These are phyloP conservation scores for Auricularia sp. DNA, from an alignment of 768 basidiomycete genomes.

Conservation along the genomic window DNA sequence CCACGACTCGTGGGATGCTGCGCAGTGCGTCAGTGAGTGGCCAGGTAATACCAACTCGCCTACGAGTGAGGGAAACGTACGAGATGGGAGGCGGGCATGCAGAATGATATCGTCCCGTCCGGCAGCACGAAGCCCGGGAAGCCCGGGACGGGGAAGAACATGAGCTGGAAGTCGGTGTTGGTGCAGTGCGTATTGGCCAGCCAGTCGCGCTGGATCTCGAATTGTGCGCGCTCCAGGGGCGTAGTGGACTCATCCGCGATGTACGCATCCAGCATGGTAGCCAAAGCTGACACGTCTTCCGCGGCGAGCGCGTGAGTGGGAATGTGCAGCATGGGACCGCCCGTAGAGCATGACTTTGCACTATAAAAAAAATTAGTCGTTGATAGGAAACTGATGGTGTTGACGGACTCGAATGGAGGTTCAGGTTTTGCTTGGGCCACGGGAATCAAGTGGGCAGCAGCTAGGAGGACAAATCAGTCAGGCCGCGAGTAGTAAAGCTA, in stretches of 20 bases:
- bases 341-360: neutral
- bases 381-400: no score
- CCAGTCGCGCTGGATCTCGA: slow-evolving; percentile 6
- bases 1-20: slow-evolving; percentile 6
- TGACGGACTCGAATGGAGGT: no score
- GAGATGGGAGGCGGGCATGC: neutral
- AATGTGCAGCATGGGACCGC: neutral
- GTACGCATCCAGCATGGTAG: neutral
- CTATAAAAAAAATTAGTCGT: no score
- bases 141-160: neutral
- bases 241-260: neutral
- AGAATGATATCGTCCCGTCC: neutral
- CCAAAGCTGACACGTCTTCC: neutral
- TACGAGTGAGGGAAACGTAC: neutral
- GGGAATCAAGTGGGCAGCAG: no score
- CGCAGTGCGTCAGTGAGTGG: neutral
- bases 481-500: neutral
- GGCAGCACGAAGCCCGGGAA: neutral
- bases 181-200: neutral
- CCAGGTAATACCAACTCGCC: neutral
- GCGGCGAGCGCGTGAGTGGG: neutral
- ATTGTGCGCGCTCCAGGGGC: slow-evolving; percentile 3
- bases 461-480: no score
- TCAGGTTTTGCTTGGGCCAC: no score
- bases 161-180: slow-evolving; percentile 4